Evolutionary conservation across 805 yeast species (phyloP).

Genomic region (Teunomyces gatunensis): DNA sequence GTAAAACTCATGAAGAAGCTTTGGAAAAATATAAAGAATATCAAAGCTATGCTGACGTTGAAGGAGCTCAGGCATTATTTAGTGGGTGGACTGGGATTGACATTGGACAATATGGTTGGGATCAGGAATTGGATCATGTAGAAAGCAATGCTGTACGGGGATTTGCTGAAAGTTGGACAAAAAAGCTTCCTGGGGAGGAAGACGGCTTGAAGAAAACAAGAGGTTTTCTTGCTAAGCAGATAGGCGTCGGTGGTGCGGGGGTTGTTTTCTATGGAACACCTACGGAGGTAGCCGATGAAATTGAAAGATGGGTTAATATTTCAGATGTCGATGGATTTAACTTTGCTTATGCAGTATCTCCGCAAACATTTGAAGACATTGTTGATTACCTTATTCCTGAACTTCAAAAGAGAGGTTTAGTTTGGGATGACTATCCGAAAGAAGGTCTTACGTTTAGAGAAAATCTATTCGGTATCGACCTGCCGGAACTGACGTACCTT

Average conservation of each 20-base stretch:
- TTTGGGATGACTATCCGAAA: conserved; percentile 6
- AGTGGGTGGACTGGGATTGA: conserved; percentile 7
- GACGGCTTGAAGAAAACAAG: conserved; percentile 3
- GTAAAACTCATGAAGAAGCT: conserved; percentile 4
- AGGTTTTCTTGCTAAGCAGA: conserved; percentile 3
- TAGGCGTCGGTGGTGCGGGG: conserved; percentile 5
- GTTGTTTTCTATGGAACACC: conserved; percentile 5
- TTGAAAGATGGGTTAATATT: conserved; percentile 5
- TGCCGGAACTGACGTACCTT: conserved; percentile 1
- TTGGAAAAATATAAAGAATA: conserved; percentile 1
- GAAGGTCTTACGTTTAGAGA: conserved; percentile 6
- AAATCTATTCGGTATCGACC: conserved; percentile 30
- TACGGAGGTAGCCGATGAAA: conserved; percentile 5
- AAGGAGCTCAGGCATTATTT: conserved; percentile 6
- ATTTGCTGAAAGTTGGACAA: conserved; percentile 3
- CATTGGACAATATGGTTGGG: conserved; percentile 3
- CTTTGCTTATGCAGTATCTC: conserved; percentile 4
- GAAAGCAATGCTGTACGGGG: conserved; percentile 5
- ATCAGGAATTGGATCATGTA: conserved; percentile 3
- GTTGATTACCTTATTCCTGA: conserved; percentile 5
- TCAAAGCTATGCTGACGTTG: neutral
- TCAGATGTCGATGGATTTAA: conserved; percentile 5
- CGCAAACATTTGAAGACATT: conserved; percentile 4
- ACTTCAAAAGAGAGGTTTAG: neutral
- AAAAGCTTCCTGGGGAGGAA: conserved; percentile 3